Percentiles rank a stretch among this genome's conserved stretches.
Evolutionary conservation across 495 filamentous ascomycete genomes (phyloP).

Genomic region (Aspergillus avenaceus): DNA sequence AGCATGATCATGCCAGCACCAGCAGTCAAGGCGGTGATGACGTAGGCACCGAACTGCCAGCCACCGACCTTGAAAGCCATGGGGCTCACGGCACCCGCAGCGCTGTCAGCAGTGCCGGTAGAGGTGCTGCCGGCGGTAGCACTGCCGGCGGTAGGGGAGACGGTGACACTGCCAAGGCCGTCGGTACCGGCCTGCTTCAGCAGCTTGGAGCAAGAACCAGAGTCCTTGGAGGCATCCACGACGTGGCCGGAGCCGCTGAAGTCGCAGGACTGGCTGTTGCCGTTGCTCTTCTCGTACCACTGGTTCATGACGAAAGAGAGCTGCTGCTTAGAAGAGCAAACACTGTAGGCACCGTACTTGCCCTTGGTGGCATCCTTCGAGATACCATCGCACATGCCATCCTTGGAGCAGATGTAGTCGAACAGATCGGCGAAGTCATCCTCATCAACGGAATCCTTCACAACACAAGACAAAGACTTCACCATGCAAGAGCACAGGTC

Average conservation of each 20-base stretch:
- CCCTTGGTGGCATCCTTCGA: constrained; percentile 62
- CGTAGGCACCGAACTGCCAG: constrained; percentile 64
- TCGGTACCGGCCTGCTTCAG: constrained; percentile 55
- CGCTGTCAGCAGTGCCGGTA: constrained; percentile 13
- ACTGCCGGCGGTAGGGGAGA: constrained; percentile 53
- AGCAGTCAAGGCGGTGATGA: constrained; percentile 59
- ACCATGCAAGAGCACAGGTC: constrained; percentile 85
- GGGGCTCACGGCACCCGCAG: background rate
- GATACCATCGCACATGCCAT: constrained; percentile 66
- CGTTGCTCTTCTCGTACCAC: constrained; percentile 66
- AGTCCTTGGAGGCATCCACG: constrained; percentile 39
- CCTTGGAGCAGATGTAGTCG: constrained; percentile 61
- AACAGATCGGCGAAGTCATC: constrained; percentile 65
- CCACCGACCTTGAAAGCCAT: constrained; percentile 51
- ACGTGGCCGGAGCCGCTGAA: constrained; percentile 65
- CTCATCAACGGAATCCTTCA: constrained; percentile 47
- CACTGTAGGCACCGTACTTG: constrained; percentile 82
- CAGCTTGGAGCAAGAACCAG: constrained; percentile 49
- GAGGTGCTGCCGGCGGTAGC: constrained; percentile 19
- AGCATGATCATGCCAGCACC: constrained; percentile 75
- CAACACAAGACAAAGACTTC: constrained; percentile 64
- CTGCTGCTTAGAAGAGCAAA: constrained; percentile 76
- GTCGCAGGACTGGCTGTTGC: constrained; percentile 59
- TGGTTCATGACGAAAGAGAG: constrained; percentile 77
- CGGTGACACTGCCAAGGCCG: constrained; percentile 62